Percentiles rank a stretch among this genome's conserved stretches.
phyloP scores from a whole-genome alignment of 2,329 filamentous ascomycete genomes.

The Hypoxylon sp. region DNA sequence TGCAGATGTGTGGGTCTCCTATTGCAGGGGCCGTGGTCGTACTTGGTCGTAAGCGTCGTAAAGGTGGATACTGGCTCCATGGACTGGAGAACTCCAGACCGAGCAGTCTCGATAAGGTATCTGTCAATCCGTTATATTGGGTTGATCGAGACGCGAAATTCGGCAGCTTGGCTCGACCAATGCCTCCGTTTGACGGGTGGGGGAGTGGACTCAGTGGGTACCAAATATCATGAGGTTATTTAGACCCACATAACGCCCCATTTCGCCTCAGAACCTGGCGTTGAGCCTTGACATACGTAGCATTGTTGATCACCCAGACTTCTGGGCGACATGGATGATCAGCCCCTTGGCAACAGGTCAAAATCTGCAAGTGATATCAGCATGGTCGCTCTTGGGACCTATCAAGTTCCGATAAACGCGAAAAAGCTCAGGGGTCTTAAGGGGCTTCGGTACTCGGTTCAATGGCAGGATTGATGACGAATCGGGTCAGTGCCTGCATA shows the following conservation, averaged over 20 bases:
- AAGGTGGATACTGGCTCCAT: background rate
- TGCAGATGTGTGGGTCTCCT: background rate
- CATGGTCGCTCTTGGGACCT: conserved; percentile 1
- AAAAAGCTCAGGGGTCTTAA: conserved; percentile 5
- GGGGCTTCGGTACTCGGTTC: conserved; percentile 1
- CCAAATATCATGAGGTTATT: conserved; percentile 12
- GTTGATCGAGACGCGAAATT: conserved; percentile 1
- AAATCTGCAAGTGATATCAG: background rate
- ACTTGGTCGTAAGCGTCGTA: background rate
- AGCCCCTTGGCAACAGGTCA: background rate
- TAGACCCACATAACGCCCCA: conserved; percentile 14
- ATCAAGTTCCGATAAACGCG: background rate
- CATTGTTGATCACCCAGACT: conserved; percentile 6
- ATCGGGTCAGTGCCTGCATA: conserved; percentile 1
- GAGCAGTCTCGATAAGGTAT: background rate
- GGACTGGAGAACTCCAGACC: conserved; percentile 1
- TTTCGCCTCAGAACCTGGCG: conserved; percentile 5
- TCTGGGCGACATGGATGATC: conserved; percentile 9
- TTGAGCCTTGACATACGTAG: conserved; percentile 11
- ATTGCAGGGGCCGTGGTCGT: background rate
- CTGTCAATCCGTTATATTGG: conserved; percentile 1
- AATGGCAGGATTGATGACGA: background rate
- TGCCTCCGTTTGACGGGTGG: background rate
- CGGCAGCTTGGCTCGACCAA: background rate
- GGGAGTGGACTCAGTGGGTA: background rate